Evolutionary conservation across 1,284 basidiomycete genomes (phyloP).

Genomic region (Apiotrichum sp.): DNA sequence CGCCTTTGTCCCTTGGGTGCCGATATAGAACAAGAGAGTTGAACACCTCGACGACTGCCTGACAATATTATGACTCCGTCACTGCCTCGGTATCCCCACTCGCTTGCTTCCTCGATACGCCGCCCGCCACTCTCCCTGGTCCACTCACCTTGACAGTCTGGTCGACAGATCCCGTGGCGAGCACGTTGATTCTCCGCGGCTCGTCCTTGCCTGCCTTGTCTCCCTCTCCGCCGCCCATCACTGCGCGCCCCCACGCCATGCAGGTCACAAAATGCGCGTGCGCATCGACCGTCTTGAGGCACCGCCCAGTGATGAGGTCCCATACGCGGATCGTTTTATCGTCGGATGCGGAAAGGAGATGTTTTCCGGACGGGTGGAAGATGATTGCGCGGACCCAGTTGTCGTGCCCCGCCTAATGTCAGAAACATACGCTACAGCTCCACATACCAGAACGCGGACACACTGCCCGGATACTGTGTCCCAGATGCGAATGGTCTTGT

Average conservation of each 20-base stretch:
- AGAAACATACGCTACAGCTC: neutral
- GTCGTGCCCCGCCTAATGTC: constrained; percentile 61
- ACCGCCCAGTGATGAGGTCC: constrained; percentile 69
- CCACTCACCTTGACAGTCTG: constrained; percentile 52
- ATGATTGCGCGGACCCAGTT: constrained; percentile 78
- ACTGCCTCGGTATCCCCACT: too few relatives aligned
- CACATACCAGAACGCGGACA: constrained; percentile 58
- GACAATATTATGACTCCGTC: too few relatives aligned
- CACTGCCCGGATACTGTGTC: constrained; percentile 70
- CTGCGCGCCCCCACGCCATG: constrained; percentile 71
- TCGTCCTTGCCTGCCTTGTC: constrained; percentile 41
- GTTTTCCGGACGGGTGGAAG: constrained; percentile 80
- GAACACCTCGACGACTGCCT: too few relatives aligned
- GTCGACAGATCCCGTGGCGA: constrained; percentile 75
- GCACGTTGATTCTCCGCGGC: constrained; percentile 64
- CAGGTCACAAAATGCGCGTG: constrained; percentile 78
- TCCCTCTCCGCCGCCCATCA: constrained; percentile 36
- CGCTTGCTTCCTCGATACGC: too few relatives aligned
- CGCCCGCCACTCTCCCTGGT: too few relatives aligned
- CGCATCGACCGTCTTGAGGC: constrained; percentile 78
- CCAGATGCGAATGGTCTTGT: constrained; percentile 85
- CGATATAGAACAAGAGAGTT: too few relatives aligned
- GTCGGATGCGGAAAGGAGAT: constrained; percentile 77
- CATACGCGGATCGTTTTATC: constrained; percentile 86
- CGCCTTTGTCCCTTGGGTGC: too few relatives aligned